A percentile compares a stretch with the other conserved stretches of the same genome.
Evolutionary conservation across 805 yeast genomes (phyloP).

Genomic region (Nakazawaea populi): DNA sequence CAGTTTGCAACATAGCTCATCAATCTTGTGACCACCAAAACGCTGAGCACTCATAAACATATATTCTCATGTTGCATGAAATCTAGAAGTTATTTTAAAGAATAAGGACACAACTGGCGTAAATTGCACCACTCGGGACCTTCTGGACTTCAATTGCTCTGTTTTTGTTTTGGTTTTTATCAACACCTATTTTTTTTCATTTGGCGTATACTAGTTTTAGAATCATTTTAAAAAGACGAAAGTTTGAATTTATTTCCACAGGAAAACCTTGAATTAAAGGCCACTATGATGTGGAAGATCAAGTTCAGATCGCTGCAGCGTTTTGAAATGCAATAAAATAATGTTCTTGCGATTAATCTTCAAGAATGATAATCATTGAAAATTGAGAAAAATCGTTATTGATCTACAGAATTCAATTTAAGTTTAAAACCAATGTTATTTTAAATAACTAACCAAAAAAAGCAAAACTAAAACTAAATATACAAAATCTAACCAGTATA

Average conservation of each 20-base stretch:
- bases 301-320: too few relatives aligned
- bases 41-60: slow-evolving; percentile 52
- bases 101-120: slow-evolving; percentile 43
- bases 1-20: too few relatives aligned
- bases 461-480: background rate
- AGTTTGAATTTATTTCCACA: too few relatives aligned
- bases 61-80: slow-evolving; percentile 54
- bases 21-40: slow-evolving; percentile 65
- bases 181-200: slow-evolving; percentile 31
- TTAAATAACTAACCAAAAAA: background rate
- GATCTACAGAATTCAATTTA: too few relatives aligned
- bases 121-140: slow-evolving; percentile 36
- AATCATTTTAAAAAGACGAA: too few relatives aligned
- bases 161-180: slow-evolving; percentile 39
- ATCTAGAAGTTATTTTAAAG: slow-evolving; percentile 53
- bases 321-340: too few relatives aligned
- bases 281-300: too few relatives aligned
- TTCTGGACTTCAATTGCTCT: slow-evolving; percentile 54
- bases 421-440: too few relatives aligned
- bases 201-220: too few relatives aligned
- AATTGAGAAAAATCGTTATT: background rate
- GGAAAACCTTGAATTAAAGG: too few relatives aligned
- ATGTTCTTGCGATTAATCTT: too few relatives aligned
- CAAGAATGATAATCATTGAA: background rate
- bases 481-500: background rate